A percentile compares a stretch with the other conserved stretches of the same genome.
phyloP scores from a whole-genome alignment of 169 alveolate species.

The Babesia bigemina region DNA sequence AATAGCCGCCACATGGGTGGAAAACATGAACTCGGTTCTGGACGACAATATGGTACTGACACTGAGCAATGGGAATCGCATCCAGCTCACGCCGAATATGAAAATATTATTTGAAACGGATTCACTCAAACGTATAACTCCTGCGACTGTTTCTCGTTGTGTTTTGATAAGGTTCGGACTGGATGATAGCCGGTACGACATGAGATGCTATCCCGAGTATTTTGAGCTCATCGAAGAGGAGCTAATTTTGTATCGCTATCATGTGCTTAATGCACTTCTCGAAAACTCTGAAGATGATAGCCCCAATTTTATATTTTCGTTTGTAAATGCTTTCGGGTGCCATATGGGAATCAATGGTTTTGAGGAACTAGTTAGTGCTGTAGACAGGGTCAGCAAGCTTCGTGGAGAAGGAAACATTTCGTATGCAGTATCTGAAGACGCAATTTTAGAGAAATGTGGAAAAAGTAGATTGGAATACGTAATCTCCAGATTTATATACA shows the following conservation, averaged over 20 bases:
- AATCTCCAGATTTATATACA: neutral
- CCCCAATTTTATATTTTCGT: slow-evolving; percentile 3
- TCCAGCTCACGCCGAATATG: slow-evolving; percentile 89
- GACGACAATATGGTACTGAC: slow-evolving; percentile 98
- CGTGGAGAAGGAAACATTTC: neutral
- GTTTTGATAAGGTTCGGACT: slow-evolving; percentile 98
- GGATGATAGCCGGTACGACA: slow-evolving; percentile 83
- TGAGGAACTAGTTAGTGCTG: neutral
- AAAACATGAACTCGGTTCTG: slow-evolving; percentile 95
- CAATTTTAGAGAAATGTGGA: neutral
- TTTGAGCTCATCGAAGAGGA: slow-evolving; percentile 6
- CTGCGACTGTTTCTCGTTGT: slow-evolving; percentile 98
- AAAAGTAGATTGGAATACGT: neutral
- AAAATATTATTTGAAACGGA: slow-evolving; percentile 90
- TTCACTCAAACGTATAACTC: slow-evolving; percentile 94
- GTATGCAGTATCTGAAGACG: neutral
- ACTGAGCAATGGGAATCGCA: slow-evolving; percentile 96
- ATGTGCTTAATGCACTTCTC: neutral
- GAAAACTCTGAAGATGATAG: neutral
- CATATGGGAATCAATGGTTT: slow-evolving; percentile 6
- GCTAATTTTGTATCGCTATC: neutral
- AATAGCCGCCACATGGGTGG: slow-evolving; percentile 99
- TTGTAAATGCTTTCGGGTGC: slow-evolving; percentile 18
- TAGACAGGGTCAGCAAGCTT: neutral
- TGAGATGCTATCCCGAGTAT: neutral